phyloP scores from a whole-genome alignment of 2,329 filamentous ascomycete genomes.

The Botryotinia convoluta region DNA sequence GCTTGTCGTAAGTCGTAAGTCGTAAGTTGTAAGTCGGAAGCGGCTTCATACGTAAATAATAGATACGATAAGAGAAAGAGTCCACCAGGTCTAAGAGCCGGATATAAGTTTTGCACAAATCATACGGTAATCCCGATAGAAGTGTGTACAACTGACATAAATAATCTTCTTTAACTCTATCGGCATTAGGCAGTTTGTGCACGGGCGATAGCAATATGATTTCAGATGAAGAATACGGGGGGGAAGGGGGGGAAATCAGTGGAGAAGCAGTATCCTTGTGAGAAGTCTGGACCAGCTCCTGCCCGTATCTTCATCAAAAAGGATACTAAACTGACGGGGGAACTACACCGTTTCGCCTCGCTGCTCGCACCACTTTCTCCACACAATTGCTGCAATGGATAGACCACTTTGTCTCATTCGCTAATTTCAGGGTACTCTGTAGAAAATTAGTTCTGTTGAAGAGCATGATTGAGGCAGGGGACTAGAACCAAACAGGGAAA shows the following conservation, averaged over 20 bases:
- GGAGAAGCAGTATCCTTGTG: not conserved
- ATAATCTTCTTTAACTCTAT: not conserved
- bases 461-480: not conserved
- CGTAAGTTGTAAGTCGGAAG: not conserved
- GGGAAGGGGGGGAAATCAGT: not conserved
- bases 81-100: not conserved
- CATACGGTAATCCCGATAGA: not conserved
- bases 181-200: not conserved
- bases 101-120: not conserved
- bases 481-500: not conserved
- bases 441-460: not conserved
- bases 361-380: not conserved
- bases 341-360: conserved; percentile 13
- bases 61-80: not conserved
- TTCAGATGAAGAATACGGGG: conserved; percentile 1
- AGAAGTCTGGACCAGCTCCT: conserved; percentile 10
- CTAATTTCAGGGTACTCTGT: not conserved
- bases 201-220: not conserved
- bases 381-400: not conserved
- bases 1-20: not conserved
- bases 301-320: not conserved
- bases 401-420: not conserved
- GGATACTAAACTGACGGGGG: not conserved
- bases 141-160: not conserved
- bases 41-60: too few relatives aligned